Percentiles rank a stretch among this genome's conserved stretches.
These are phyloP conservation scores for Themeda triandra DNA, from an alignment of 176 grass and related monocot genomes.

Conservation along the genomic window DNA sequence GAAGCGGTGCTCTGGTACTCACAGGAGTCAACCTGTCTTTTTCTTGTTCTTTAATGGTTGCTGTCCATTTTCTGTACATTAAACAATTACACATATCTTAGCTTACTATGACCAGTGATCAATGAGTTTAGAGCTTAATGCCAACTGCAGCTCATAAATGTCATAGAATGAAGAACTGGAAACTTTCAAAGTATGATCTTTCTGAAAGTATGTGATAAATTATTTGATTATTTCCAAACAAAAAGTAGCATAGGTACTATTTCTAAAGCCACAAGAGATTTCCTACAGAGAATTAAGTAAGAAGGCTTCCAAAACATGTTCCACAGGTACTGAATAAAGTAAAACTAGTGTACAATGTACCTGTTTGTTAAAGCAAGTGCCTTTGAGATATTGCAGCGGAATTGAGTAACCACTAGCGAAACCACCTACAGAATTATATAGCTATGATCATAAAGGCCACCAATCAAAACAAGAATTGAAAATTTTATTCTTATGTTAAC, in stretches of 20 bases:
- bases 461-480: conserved; percentile 16
- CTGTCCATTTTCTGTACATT: conserved; percentile 77
- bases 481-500: conserved; percentile 6
- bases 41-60: conserved; percentile 88
- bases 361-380: conserved; percentile 90
- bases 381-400: conserved; percentile 93
- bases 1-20: conserved; percentile 40
- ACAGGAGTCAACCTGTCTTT: conserved; percentile 86
- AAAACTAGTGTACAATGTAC: conserved; percentile 33
- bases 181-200: not conserved
- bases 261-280: not conserved
- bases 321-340: not conserved
- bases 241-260: not conserved
- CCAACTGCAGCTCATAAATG: not conserved
- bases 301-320: not conserved
- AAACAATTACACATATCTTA: conserved; percentile 23
- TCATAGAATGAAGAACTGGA: not conserved
- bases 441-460: conserved; percentile 7
- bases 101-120: not conserved
- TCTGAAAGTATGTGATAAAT: not conserved
- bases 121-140: not conserved
- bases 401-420: conserved; percentile 87
- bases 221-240: conserved; percentile 6
- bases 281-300: not conserved
- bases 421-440: conserved; percentile 66